Conservation (phyloP, 768 basidiomycete genomes). For the Phaffia australis region DNA sequence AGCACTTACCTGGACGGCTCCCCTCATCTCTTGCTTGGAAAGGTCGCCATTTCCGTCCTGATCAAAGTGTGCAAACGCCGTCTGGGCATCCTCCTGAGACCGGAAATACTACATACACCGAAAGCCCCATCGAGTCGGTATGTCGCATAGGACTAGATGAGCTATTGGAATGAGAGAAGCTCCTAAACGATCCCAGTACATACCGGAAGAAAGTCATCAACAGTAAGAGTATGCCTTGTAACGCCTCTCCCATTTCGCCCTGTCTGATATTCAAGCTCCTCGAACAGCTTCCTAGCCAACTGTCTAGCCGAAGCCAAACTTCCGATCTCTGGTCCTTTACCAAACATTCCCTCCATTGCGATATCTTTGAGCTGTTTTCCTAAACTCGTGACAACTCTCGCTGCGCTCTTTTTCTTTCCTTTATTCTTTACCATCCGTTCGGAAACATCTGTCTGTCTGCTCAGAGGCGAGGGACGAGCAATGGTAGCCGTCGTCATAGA, state of each 20-base stretch:
- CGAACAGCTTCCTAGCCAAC: conserved; percentile 27
- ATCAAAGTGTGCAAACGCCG: conserved; percentile 55
- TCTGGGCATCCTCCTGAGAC: conserved; percentile 58
- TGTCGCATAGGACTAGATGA: too few species aligned
- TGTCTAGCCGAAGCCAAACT: conserved; percentile 22
- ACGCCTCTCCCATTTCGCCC: not conserved
- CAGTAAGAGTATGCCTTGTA: conserved; percentile 12
- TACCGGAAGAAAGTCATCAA: conserved; percentile 53
- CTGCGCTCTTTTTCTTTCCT: conserved; percentile 43
- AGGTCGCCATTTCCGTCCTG: conserved; percentile 77
- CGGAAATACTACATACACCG: conserved; percentile 47
- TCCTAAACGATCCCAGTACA: not conserved
- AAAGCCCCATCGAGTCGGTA: not conserved
- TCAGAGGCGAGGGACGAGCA: not conserved
- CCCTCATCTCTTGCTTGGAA: conserved; percentile 65
- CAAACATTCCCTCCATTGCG: conserved; percentile 25
- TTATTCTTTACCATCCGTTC: conserved; percentile 14
- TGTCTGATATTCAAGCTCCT: conserved; percentile 18
- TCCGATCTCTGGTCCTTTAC: conserved; percentile 27
- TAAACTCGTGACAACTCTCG: conserved; percentile 48
- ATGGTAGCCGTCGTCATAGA: too few species aligned
- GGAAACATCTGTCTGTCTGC: conserved; percentile 2
- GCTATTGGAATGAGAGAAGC: not conserved
- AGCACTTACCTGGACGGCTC: conserved; percentile 50
- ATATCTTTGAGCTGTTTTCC: conserved; percentile 26